Evolutionary conservation across 2,329 filamentous ascomycete genomes (phyloP).

Genomic region (Stagonosporopsis rhizophila): DNA sequence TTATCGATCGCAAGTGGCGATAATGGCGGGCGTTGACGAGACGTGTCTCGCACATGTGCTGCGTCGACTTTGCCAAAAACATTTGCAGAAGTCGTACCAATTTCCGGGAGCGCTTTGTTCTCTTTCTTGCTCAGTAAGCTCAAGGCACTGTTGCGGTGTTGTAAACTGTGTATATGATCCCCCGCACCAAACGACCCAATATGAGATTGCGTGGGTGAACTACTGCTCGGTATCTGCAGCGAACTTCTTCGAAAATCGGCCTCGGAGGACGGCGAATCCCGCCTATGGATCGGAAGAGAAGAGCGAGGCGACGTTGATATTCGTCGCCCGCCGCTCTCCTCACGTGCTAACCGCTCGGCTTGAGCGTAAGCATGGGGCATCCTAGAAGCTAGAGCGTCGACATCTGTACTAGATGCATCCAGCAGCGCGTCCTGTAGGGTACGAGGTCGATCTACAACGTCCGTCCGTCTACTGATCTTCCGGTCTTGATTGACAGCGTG

Average conservation of each 20-base stretch:
- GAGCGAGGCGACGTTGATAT: slow-evolving; percentile 35
- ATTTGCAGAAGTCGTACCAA: slow-evolving; percentile 67
- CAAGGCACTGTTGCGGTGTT: slow-evolving; percentile 64
- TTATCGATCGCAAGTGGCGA: slow-evolving; percentile 44
- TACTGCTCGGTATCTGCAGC: slow-evolving; percentile 37
- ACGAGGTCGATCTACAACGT: slow-evolving; percentile 59
- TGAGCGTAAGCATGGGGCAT: slow-evolving; percentile 51
- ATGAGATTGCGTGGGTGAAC: slow-evolving; percentile 38
- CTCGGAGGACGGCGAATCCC: slow-evolving; percentile 39
- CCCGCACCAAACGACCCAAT: slow-evolving; percentile 39
- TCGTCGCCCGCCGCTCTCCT: slow-evolving; percentile 29
- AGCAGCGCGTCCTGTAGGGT: slow-evolving; percentile 90
- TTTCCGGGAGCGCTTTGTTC: slow-evolving; percentile 69
- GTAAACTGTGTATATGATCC: slow-evolving; percentile 48
- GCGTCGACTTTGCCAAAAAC: slow-evolving; percentile 70
- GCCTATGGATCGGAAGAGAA: slow-evolving; percentile 22
- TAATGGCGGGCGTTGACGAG: slow-evolving; percentile 36
- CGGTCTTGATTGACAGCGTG: slow-evolving; percentile 55
- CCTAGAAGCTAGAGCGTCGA: slow-evolving; percentile 65
- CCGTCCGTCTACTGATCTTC: slow-evolving; percentile 41
- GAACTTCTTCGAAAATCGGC: slow-evolving; percentile 47
- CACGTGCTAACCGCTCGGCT: slow-evolving; percentile 43
- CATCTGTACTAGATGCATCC: slow-evolving; percentile 89
- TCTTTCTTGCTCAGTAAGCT: slow-evolving; percentile 66
- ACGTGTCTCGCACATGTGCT: slow-evolving; percentile 48